These are phyloP conservation scores for Raddia guianensis DNA, from an alignment of 176 grass and related monocot genomes.

Conservation along the genomic window DNA sequence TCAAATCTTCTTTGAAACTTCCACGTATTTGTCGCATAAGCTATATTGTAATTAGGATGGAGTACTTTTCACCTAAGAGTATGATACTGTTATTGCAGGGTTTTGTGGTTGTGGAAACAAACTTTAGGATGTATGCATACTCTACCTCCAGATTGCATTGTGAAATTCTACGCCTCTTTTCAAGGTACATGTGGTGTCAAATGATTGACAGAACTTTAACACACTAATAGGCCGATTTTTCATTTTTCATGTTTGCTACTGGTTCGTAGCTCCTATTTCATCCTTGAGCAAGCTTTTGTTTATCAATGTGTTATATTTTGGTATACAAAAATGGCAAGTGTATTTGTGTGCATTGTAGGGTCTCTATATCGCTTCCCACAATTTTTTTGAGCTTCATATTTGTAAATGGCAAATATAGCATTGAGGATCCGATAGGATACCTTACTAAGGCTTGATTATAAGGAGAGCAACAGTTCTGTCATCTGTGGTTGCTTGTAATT, in stretches of 20 bases:
- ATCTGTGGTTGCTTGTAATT: neutral
- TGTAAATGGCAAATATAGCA: neutral
- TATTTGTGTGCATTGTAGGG: neutral
- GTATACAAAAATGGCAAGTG: neutral
- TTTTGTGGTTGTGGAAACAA: slow-evolving; percentile 96
- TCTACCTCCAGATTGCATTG: slow-evolving; percentile 83
- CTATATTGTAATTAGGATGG: slow-evolving; percentile 15
- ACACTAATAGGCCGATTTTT: slow-evolving; percentile 1
- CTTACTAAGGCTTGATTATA: slow-evolving; percentile 19
- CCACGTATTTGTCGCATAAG: slow-evolving; percentile 14
- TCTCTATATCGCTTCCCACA: neutral
- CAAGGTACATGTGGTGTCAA: slow-evolving; percentile 57
- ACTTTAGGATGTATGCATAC: slow-evolving; percentile 94
- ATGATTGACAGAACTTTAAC: slow-evolving; percentile 32
- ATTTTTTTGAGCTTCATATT: neutral
- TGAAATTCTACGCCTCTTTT: slow-evolving; percentile 94
- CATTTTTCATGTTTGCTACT: neutral
- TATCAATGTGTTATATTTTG: slow-evolving; percentile 1
- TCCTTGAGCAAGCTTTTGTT: slow-evolving; percentile 21
- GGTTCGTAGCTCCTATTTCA: neutral
- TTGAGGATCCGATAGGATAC: slow-evolving; percentile 9
- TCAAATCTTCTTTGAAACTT: neutral
- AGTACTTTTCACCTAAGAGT: neutral
- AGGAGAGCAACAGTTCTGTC: neutral
- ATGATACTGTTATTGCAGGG: slow-evolving; percentile 56